Evolutionary conservation across 2,329 filamentous ascomycete species (phyloP).

Genomic region (Penicillium griseofulvum): DNA sequence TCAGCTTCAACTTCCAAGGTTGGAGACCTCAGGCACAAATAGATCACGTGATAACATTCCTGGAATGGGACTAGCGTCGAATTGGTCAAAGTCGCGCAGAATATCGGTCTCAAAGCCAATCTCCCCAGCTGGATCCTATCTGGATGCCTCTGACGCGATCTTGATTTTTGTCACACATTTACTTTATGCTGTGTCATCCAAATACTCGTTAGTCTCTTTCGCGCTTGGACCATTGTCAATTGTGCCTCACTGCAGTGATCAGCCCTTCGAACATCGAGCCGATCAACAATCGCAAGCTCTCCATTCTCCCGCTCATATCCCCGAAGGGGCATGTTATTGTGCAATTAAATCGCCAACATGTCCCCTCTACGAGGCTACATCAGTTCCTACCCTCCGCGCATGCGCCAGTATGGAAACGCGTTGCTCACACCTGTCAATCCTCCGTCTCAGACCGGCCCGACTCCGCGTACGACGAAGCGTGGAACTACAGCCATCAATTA

Average conservation of each 20-base stretch:
- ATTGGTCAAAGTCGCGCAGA: slow-evolving; percentile 31
- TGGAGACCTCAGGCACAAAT: background rate
- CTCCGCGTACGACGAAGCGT: slow-evolving; percentile 87
- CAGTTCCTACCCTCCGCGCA: slow-evolving; percentile 84
- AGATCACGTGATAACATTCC: slow-evolving; percentile 25
- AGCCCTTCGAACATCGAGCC: slow-evolving; percentile 16
- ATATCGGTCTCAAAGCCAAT: slow-evolving; percentile 14
- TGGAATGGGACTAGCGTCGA: slow-evolving; percentile 29
- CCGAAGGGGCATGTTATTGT: slow-evolving; percentile 38
- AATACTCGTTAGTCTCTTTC: background rate
- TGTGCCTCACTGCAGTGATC: slow-evolving; percentile 8
- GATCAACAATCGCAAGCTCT: slow-evolving; percentile 24
- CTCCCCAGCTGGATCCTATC: slow-evolving; percentile 8
- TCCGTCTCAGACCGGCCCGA: slow-evolving; percentile 62
- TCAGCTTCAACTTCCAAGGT: too few relatives aligned
- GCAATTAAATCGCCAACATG: slow-evolving; percentile 40
- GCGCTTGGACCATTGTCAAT: slow-evolving; percentile 1
- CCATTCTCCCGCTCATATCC: slow-evolving; percentile 14
- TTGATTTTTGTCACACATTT: background rate
- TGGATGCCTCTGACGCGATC: background rate
- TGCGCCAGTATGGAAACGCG: slow-evolving; percentile 88
- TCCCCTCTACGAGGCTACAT: slow-evolving; percentile 79
- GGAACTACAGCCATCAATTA: slow-evolving; percentile 97
- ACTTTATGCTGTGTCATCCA: background rate
- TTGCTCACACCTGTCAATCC: slow-evolving; percentile 82